Conservation (phyloP, 192 early-diverging fungal genomes). For the Gaertneriomyces semiglobifer region DNA sequence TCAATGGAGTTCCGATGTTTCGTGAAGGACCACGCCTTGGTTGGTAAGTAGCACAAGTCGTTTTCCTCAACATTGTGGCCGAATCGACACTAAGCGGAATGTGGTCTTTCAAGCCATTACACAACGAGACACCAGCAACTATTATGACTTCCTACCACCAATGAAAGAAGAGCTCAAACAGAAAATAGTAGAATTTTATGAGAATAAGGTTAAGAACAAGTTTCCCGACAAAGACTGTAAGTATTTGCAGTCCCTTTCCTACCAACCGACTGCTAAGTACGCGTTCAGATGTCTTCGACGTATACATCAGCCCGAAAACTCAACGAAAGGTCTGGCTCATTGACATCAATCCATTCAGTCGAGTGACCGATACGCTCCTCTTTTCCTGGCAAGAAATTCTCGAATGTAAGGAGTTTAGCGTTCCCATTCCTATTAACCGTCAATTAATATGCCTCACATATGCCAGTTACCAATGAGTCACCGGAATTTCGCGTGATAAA, state of each 20-base stretch:
- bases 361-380: constrained; percentile 76
- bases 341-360: constrained; percentile 88
- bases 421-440: neutral
- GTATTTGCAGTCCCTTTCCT: constrained; percentile 14
- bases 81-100: too few relatives aligned
- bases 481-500: neutral
- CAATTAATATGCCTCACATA: neutral
- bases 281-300: constrained; percentile 79
- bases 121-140: constrained; percentile 79
- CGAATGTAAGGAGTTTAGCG: neutral
- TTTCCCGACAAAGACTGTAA: constrained; percentile 70
- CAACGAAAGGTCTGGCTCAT: constrained; percentile 66
- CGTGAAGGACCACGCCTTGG: constrained; percentile 65
- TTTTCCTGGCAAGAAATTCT: constrained; percentile 80
- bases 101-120: constrained; percentile 57
- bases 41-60: constrained; percentile 52
- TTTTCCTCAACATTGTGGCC: neutral
- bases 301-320: constrained; percentile 67
- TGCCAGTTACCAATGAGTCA: neutral
- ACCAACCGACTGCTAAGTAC: neutral
- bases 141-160: constrained; percentile 71
- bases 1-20: constrained; percentile 97
- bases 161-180: constrained; percentile 51
- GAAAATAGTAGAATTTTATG: constrained; percentile 56
- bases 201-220: constrained; percentile 52